These are phyloP conservation scores for Terana coerulea DNA, from an alignment of 768 basidiomycete species.

Conservation along the genomic window DNA sequence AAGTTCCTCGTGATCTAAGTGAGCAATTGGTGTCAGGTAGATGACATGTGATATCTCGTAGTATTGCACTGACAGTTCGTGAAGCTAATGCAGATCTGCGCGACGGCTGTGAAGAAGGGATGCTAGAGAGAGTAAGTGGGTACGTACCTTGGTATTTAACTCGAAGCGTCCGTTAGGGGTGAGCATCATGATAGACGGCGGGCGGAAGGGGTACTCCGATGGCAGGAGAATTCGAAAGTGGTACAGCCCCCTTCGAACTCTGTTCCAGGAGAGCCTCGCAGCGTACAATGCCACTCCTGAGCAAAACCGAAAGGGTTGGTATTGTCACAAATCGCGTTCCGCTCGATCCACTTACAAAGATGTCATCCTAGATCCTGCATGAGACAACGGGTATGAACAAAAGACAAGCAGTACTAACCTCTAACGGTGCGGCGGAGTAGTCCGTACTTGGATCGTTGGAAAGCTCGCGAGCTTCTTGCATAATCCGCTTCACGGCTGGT, in stretches of 20 bases:
- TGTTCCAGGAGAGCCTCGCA: constrained; percentile 81
- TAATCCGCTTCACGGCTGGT: constrained; percentile 90
- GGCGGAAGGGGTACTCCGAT: constrained; percentile 94
- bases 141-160: constrained; percentile 81
- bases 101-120: not conserved
- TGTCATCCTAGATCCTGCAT: constrained; percentile 60
- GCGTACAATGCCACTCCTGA: constrained; percentile 96
- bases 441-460: constrained; percentile 81
- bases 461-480: constrained; percentile 93
- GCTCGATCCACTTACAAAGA: constrained; percentile 68
- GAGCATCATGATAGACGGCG: constrained; percentile 93
- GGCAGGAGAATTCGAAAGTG: constrained; percentile 90
- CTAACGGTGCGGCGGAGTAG: constrained; percentile 77
- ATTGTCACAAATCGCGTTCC: not conserved
- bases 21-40: too few relatives aligned
- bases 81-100: constrained; percentile 88
- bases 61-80: constrained; percentile 65
- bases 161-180: constrained; percentile 98
- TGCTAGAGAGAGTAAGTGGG: constrained; percentile 10
- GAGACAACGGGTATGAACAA: constrained; percentile 3
- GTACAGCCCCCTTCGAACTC: constrained; percentile 97
- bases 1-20: constrained; percentile 87
- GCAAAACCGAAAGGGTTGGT: not conserved
- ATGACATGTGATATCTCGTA: constrained; percentile 18
- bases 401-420: constrained; percentile 42